These are phyloP conservation scores for Psidium friedrichsthalianum DNA, from an alignment of 345 rosid genomes.

Conservation along the genomic window DNA sequence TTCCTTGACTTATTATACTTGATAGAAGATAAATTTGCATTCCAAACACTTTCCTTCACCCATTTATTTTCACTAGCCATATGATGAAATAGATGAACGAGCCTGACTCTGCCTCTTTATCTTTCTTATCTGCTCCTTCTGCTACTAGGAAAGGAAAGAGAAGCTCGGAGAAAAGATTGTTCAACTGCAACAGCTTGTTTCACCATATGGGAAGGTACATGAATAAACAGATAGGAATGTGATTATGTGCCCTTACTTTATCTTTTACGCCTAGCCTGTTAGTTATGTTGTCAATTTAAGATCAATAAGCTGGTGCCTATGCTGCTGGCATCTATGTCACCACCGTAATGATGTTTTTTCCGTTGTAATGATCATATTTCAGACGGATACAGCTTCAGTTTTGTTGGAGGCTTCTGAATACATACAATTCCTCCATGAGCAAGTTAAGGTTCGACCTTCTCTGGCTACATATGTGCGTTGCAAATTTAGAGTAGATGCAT, in stretches of 20 bases:
- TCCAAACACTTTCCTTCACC: background rate
- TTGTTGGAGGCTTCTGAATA: constrained; percentile 77
- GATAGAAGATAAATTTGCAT: background rate
- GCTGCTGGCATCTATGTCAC: background rate
- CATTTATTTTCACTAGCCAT: background rate
- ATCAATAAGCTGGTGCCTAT: background rate
- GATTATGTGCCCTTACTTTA: background rate
- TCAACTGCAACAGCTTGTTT: constrained; percentile 89
- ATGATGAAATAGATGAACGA: background rate
- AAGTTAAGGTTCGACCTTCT: constrained; percentile 66
- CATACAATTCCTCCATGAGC: constrained; percentile 90
- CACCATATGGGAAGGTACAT: constrained; percentile 91
- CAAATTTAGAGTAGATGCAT: background rate
- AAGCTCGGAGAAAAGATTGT: constrained; percentile 79
- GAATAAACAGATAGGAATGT: background rate
- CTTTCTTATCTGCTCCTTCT: background rate
- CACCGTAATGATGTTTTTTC: background rate
- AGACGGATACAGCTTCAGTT: constrained; percentile 98
- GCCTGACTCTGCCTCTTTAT: background rate
- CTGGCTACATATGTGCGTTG: background rate
- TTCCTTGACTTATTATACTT: background rate
- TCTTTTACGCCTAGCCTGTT: background rate
- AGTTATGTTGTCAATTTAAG: background rate
- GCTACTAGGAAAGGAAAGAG: constrained; percentile 70
- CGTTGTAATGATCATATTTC: constrained; percentile 7